Evolutionary conservation across 768 basidiomycete genomes (phyloP), one percentile per base, ranked within the genome.

Genomic region (Suillus plorans): DNA sequence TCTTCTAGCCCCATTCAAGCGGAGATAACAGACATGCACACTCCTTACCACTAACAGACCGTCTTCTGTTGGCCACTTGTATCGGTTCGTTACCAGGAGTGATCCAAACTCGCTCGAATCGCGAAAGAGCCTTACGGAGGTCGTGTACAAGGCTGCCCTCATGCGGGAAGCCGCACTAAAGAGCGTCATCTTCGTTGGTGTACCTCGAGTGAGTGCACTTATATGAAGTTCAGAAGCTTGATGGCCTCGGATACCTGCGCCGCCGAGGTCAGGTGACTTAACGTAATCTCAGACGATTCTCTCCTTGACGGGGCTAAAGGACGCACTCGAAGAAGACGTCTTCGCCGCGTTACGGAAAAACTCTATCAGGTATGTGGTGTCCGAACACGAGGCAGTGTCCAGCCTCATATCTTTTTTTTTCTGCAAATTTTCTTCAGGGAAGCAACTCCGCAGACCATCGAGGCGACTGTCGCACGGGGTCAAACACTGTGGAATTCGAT

Each of bases 161-260:
- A 95, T 97, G 86, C 85, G 95, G 53, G 95, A 97, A 80, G 86
- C 92, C 37, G 92, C 91, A 37, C 73, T 97, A 74, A 97, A 97
- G 80, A 94, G 92, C 73, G 85, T 87, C 72, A 91, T 95, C 70
- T 95, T 97, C 73, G 86, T 94, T 63, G 92, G 93, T 53, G 91
- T 94, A 62, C 92, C 93, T 69, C 84, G 91, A 75, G 92, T 92
- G 74, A 80, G 87, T 77, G 31, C 47, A 55, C 63, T 62, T 58
- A 57, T 34, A 60, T 63, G 57, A 52, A 18, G 34, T 41, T 52
- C 36, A 60, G 41, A 50, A 42, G 16, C 20, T 37, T 64, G 60
- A 22, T 53, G 61, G 50, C 61, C 45, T 36, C 49, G 58, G 63
- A 55, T 55, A 55, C 53, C 34, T 20, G 53, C 34, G 34, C 31